Evolutionary conservation across 2,329 filamentous ascomycete species (phyloP), one percentile per base, ranked within the genome.

Genomic region (Paecilomyces dactylethromorphus): DNA sequence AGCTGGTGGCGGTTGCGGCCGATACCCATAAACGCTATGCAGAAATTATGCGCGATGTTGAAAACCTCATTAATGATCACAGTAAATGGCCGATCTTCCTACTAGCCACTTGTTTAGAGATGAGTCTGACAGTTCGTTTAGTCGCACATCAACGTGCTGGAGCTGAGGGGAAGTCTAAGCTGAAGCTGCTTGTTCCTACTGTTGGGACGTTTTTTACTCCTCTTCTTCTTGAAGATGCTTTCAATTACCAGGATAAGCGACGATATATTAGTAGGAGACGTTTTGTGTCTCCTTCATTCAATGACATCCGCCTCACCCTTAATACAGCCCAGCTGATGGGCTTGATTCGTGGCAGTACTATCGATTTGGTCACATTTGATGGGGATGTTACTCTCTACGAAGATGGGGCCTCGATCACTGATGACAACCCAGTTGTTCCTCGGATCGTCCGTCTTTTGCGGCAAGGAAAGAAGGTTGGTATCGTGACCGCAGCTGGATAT

Each of bases 301-400:
- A 99, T 76, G 94, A 99, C 71, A 87, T 99, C 60, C 87, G 94
- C 1, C 82, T 97, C 24, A 89, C 96, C 56, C 84, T 99, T 65
- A 99, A 99, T 77, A 94, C 94, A 45, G 92, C 94, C 18, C 94
- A 99, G 76, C 82, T 93, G 60, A 92, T 97, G 87, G 91, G 91
- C 45, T 84, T 97, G n/a, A 88, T 91, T 15, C 85, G 85, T 24
- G 79, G 81, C 52, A 87, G 89, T 22, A 83, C 85, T 3, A 82
- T 97, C 8, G 87, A 94, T 66, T 32, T 99, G 3, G 88, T 96
- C 57, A 99, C 94, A 0, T 99, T 99, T 71, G 94, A 99, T 74
- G 94, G 94, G 75, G 94, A 99, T 75, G 92, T 99, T 55, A 99
- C 94, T 1, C 82, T 99, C 22, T 99, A 99, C 73, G 89, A 92